Evolutionary conservation across 805 yeast species (phyloP).

Genomic region (Debaryomyces prosopidis): DNA sequence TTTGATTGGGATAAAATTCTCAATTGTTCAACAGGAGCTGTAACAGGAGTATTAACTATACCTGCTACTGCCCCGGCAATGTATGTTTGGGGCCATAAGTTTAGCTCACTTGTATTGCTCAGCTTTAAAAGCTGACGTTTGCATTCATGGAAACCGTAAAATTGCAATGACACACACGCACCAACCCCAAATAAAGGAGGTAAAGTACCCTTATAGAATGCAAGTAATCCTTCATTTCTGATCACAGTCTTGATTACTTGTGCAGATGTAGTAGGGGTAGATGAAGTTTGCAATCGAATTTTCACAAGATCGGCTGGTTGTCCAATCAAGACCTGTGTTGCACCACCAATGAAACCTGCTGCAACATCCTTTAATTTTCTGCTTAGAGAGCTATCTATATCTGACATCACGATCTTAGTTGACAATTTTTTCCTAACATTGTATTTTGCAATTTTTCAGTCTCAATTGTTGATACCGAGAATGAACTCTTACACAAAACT

Average conservation of each 20-base stretch:
- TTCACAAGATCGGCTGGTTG: slow-evolving; percentile 49
- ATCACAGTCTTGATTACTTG: slow-evolving; percentile 36
- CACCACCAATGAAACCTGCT: slow-evolving; percentile 49
- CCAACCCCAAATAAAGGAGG: slow-evolving; percentile 50
- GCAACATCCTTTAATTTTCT: slow-evolving; percentile 43
- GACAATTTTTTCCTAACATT: too few relatives aligned
- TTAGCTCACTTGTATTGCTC: slow-evolving; percentile 33
- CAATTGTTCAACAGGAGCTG: slow-evolving; percentile 67
- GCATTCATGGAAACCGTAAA: slow-evolving; percentile 71
- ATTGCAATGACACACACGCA: slow-evolving; percentile 67
- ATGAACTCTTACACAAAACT: background rate
- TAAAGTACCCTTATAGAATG: slow-evolving; percentile 47
- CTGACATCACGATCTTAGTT: slow-evolving; percentile 3
- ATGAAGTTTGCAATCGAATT: slow-evolving; percentile 41
- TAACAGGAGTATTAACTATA: slow-evolving; percentile 59
- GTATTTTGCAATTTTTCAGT: background rate
- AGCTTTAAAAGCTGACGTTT: slow-evolving; percentile 52
- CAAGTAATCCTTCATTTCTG: slow-evolving; percentile 41
- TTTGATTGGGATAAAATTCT: slow-evolving; percentile 62
- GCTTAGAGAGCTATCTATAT: slow-evolving; percentile 33
- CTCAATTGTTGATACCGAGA: background rate
- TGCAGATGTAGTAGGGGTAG: slow-evolving; percentile 27
- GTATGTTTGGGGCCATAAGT: slow-evolving; percentile 57
- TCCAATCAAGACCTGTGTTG: slow-evolving; percentile 47
- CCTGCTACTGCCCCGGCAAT: slow-evolving; percentile 68